A percentile compares a stretch with the other conserved stretches of the same genome.
Conservation (phyloP, 2,329 filamentous ascomycete species). For the Bimuria novae-zelandiae region DNA sequence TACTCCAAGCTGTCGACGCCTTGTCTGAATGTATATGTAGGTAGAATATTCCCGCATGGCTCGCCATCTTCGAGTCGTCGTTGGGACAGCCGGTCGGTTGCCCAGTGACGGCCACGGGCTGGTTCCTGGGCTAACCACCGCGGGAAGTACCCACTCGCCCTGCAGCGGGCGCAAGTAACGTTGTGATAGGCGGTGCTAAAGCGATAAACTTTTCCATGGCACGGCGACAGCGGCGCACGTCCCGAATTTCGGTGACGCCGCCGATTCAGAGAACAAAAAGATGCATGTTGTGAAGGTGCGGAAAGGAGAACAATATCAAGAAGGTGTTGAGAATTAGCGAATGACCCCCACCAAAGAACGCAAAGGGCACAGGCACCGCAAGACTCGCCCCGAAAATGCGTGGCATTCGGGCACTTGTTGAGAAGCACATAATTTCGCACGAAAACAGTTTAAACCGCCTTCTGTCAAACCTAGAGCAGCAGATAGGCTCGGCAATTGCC, state of each 20-base stretch:
- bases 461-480: constrained; percentile 8
- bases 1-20: too few relatives aligned
- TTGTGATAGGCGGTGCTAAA: constrained; percentile 9
- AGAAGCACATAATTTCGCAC: constrained; percentile 24
- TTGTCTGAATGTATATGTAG: too few relatives aligned
- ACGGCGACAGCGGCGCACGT: constrained; percentile 8
- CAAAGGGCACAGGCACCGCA: background rate
- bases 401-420: constrained; percentile 33
- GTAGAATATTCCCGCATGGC: too few relatives aligned
- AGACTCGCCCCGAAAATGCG: constrained; percentile 12
- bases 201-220: constrained; percentile 12
- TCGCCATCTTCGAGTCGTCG: background rate
- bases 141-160: constrained; percentile 3
- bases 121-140: constrained; percentile 11
- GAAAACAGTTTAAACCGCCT: constrained; percentile 31
- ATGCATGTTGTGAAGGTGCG: background rate
- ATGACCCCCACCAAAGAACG: background rate
- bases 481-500: constrained; percentile 32
- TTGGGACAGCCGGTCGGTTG: background rate
- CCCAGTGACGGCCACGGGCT: background rate
- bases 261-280: constrained; percentile 2
- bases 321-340: background rate
- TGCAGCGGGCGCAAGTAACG: constrained; percentile 2
- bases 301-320: background rate
- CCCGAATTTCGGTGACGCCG: constrained; percentile 19